These are phyloP conservation scores for Pichia deserticola DNA, from an alignment of 805 yeast species.

Conservation along the genomic window DNA sequence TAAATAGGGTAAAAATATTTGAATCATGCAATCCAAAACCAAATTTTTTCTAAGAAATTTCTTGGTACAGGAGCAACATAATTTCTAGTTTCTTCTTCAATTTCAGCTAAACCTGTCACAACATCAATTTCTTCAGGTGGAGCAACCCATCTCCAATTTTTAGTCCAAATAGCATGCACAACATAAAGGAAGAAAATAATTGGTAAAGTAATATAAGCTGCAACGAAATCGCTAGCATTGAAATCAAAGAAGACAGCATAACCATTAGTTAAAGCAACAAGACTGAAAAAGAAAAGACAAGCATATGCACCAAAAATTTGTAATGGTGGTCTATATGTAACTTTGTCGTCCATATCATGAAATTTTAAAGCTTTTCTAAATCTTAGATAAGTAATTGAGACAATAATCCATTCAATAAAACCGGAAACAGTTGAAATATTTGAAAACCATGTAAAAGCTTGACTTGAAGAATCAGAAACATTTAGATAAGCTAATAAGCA, in stretches of 20 bases:
- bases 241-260: constrained; percentile 58
- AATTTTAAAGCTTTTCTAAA: constrained; percentile 56
- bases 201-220: constrained; percentile 66
- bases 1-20: too few species aligned
- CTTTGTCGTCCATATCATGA: constrained; percentile 47
- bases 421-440: constrained; percentile 64
- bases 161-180: constrained; percentile 48
- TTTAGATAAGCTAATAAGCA: constrained; percentile 61
- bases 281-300: constrained; percentile 35
- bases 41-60: constrained; percentile 38
- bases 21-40: constrained; percentile 39
- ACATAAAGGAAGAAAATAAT: constrained; percentile 44
- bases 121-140: constrained; percentile 57
- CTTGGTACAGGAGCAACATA: constrained; percentile 25
- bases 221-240: constrained; percentile 52
- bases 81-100: constrained; percentile 56
- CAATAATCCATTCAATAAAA: constrained; percentile 55
- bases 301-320: constrained; percentile 56
- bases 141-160: constrained; percentile 37
- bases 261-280: constrained; percentile 61
- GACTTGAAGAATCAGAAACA: constrained; percentile 47
- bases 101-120: constrained; percentile 47
- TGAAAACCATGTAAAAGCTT: constrained; percentile 60
- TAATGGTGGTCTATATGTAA: constrained; percentile 48
- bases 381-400: constrained; percentile 47